Base-by-base conservation (phyloP, 1,139 yeast genomes). In the Zhuliangozyma blackwelliae region DNA sequence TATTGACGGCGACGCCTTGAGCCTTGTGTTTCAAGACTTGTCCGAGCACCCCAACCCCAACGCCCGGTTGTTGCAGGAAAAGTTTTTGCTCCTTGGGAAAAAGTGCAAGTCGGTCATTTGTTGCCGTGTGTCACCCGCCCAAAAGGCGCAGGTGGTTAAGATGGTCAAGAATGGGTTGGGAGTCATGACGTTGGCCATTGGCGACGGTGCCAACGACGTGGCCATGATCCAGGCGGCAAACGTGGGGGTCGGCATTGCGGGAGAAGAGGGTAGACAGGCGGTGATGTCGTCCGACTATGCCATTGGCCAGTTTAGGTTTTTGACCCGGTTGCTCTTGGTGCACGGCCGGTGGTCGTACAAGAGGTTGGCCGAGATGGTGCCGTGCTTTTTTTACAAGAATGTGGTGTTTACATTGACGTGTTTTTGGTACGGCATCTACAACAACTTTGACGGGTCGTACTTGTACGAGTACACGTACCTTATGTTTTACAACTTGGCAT, bases 221-320 rank as follows among this genome's bases (percentile, higher is more conserved):
- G 81, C 84, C 7, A 78, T 78, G 84, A 78, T 78, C 45, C 84
- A 78, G 55, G 75, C 82, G 8, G 81, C 84, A 4, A 73, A 78
- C 54, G 75, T 78, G 33, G 84, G 84, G 38, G 75, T 78, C 33
- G 84, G 84, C 48, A 78, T 78, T 48, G 84, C 82, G 5, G 84
- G 84, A 43, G 82, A 77, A 57, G 84, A 78, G 58, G 84, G 84
- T 45, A 59, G 83, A 48, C 83, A 77, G 52, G 83, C 83, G 1
- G 83, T 74, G 8, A 78, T 78, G 83, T 75, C 82, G 2, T 73
- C 82, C 1, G 84, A 78, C 55, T 78, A 77, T 53, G 83, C 79
- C n/a, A 60, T 78, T 46, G 83, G 82, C 5, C 83, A 78, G 51
- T 78, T 78, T 55, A 63, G 82, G 45, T 78, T 63, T 51, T 62